A percentile compares a stretch with the other conserved stretches of the same genome.
Evolutionary conservation across 352 stramenopile species (phyloP).

Genomic region (Phytophthora podocarpi): DNA sequence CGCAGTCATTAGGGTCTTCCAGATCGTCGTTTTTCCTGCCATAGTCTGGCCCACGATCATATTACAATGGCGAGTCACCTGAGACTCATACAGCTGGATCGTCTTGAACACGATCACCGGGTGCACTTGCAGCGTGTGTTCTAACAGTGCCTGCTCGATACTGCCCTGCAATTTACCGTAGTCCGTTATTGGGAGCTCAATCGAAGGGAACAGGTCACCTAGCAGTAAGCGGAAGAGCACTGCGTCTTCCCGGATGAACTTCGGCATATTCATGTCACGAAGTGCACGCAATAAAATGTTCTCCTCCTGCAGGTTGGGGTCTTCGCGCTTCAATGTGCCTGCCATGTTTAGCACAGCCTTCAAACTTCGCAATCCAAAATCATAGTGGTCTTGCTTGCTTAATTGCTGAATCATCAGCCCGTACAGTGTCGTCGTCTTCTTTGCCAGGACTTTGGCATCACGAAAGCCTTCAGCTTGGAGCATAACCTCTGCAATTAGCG

Average conservation of each 20-base stretch:
- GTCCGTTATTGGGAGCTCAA: constrained; percentile 89
- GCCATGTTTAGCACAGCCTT: constrained; percentile 90
- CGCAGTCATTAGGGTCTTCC: constrained; percentile 76
- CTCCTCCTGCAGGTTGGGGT: constrained; percentile 94
- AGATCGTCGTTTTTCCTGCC: constrained; percentile 90
- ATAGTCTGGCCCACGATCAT: constrained; percentile 94
- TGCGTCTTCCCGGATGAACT: constrained; percentile 94
- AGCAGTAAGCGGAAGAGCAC: constrained; percentile 92
- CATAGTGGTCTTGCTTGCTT: constrained; percentile 90
- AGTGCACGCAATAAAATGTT: constrained; percentile 96
- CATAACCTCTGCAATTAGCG: constrained; percentile 88
- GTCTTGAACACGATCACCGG: constrained; percentile 94
- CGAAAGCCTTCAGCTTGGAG: constrained; percentile 86
- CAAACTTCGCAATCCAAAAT: constrained; percentile 82
- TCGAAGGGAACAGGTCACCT: constrained; percentile 88
- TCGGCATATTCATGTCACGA: constrained; percentile 95
- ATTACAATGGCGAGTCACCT: constrained; percentile 94
- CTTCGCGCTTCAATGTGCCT: constrained; percentile 92
- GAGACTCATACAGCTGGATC: constrained; percentile 95
- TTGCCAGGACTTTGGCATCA: constrained; percentile 79
- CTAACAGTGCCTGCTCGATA: constrained; percentile 86
- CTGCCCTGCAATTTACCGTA: constrained; percentile 91
- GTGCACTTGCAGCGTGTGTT: constrained; percentile 90
- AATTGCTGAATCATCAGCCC: constrained; percentile 88
- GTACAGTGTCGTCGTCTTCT: constrained; percentile 90